These are phyloP conservation scores for Cladosporium sp. DNA, from an alignment of 2,329 filamentous ascomycete genomes.

Conservation along the genomic window DNA sequence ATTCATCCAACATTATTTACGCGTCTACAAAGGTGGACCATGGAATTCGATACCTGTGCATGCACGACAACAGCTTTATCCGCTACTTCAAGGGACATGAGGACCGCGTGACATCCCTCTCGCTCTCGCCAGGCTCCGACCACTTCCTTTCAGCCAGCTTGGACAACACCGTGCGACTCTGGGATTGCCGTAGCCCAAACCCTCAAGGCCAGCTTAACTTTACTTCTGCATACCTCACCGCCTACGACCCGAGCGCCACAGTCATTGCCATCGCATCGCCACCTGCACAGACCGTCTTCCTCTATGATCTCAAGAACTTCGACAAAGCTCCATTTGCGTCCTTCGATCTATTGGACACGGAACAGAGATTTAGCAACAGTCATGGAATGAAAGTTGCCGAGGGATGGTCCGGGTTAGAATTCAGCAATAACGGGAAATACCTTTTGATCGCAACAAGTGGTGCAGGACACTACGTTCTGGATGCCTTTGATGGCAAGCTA, in stretches of 20 bases:
- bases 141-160: slow-evolving; percentile 87
- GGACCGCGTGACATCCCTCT: slow-evolving; percentile 74
- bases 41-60: slow-evolving; percentile 80
- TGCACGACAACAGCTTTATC: slow-evolving; percentile 93
- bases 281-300: slow-evolving; percentile 69
- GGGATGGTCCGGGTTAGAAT: slow-evolving; percentile 88
- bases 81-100: slow-evolving; percentile 94
- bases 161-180: slow-evolving; percentile 87
- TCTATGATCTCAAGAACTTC: slow-evolving; percentile 92
- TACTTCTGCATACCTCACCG: slow-evolving; percentile 73
- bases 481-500: slow-evolving; percentile 80
- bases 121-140: slow-evolving; percentile 80
- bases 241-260: slow-evolving; percentile 87
- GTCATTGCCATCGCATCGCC: slow-evolving; percentile 89
- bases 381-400: slow-evolving; percentile 44
- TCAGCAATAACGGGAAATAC: slow-evolving; percentile 91
- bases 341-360: slow-evolving; percentile 72
- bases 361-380: slow-evolving; percentile 48
- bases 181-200: slow-evolving; percentile 79
- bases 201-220: slow-evolving; percentile 77
- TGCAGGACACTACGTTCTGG: slow-evolving; percentile 83
- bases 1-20: slow-evolving; percentile 86
- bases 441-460: slow-evolving; percentile 81
- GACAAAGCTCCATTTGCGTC: slow-evolving; percentile 84
- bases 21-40: slow-evolving; percentile 94